Base-by-base conservation (phyloP, 2,329 filamentous ascomycete species). In the Dothistroma pini region DNA sequence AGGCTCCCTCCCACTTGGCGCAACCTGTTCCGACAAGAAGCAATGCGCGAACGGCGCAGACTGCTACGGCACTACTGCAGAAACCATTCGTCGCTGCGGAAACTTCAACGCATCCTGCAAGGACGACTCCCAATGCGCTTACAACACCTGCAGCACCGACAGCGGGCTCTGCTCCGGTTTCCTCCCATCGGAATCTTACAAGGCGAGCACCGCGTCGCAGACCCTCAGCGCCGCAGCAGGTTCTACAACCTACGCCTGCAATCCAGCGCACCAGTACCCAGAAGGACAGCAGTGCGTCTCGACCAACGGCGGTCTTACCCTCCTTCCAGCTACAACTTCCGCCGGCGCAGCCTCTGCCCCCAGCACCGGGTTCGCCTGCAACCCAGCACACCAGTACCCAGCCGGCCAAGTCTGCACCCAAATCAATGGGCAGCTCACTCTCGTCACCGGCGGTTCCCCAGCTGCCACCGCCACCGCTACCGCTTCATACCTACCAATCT, bases 71-170 rank as follows among this genome's bases (percentile, higher is more conserved):
- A 55, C 19, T 29, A 66, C 34, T 34, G 47, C 54, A 10, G 52
- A 44, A 31, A 55, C 41, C 2, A 64, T 61, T 16, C 60, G 44
- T 1, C 22, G 31, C 0, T 67, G 65, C 35, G 65, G 65, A 35
- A 62, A 59, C 10, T 67, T 63, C 60, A 65, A 67, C 34, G 65
- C 63, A 16, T 57, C 59, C 8, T 67, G 65, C 44, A 51, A 31
- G 5, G 53, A 54, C 19, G 59, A 67, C 44, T 32, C 51, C 2
- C 65, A 67, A 54, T 67, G 65, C 51, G 65, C 65, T 0, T 57
- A 54, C 57, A 67, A 67, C 56, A 64, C 64, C 21, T 67, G 65
- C 62, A 60, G 64, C 31, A 48, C 41, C 12, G 57, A 65, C 29
- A 31, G 29, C 9, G 53, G 54, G 21, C 29, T 60, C 21, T 60